phyloP scores from a whole-genome alignment of 371 early-diverging fungal genomes.

The Zychaea mexicana region DNA sequence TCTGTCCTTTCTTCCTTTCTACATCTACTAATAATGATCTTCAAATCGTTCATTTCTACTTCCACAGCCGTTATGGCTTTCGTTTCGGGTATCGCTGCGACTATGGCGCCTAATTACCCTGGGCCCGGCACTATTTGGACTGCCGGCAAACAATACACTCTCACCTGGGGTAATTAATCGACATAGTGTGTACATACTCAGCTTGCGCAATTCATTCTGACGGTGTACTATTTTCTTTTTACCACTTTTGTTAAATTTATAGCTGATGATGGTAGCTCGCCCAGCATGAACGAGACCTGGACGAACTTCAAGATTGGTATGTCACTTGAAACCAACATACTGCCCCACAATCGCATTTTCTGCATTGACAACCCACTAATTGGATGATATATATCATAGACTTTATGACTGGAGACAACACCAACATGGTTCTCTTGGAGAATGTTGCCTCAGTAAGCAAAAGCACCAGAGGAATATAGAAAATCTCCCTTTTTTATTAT shows the following conservation, averaged over 20 bases:
- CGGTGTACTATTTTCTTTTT: not conserved
- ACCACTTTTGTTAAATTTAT: no score
- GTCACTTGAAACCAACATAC: no score
- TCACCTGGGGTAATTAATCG: slow-evolving; percentile 26
- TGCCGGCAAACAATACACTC: slow-evolving; percentile 24
- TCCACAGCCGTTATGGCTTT: slow-evolving; percentile 16
- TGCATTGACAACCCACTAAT: no score
- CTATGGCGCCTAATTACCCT: slow-evolving; percentile 31
- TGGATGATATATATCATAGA: slow-evolving; percentile 27
- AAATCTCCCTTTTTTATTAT: slow-evolving; percentile 2
- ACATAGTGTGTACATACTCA: not conserved
- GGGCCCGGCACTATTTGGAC: slow-evolving; percentile 34
- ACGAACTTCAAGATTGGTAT: slow-evolving; percentile 38
- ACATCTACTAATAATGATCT: slow-evolving; percentile 1
- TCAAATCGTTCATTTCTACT: slow-evolving; percentile 8
- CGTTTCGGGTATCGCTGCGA: slow-evolving; percentile 17
- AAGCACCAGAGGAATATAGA: not conserved
- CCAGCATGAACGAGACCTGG: slow-evolving; percentile 22
- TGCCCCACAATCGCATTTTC: no score
- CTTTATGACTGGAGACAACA: slow-evolving; percentile 45
- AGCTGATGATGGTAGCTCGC: slow-evolving; percentile 22
- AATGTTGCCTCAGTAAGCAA: slow-evolving; percentile 32
- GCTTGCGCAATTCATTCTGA: not conserved
- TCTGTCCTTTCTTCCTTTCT: no score
- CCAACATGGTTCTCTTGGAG: slow-evolving; percentile 24